Conservation (phyloP, 2,329 filamentous ascomycete genomes). For the Mollisiaceae sp. region DNA sequence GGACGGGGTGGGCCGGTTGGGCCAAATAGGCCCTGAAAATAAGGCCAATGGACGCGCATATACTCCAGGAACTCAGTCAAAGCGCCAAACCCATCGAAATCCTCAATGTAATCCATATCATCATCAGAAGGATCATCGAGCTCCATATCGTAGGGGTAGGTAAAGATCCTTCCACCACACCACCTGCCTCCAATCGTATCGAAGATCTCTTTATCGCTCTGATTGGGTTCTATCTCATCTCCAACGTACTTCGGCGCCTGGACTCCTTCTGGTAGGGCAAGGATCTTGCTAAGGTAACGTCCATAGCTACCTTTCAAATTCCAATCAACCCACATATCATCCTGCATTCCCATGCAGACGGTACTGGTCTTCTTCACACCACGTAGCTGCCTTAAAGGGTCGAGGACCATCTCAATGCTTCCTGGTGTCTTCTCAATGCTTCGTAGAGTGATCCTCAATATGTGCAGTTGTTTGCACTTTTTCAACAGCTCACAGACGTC, state of each 20-base stretch:
- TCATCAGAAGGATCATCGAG: neutral
- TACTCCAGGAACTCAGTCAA: slow-evolving; percentile 1
- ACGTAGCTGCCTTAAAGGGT: slow-evolving; percentile 5
- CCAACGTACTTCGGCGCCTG: slow-evolving; percentile 9
- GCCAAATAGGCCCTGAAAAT: neutral
- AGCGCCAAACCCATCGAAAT: neutral
- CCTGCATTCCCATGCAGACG: slow-evolving; percentile 8
- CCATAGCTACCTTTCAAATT: slow-evolving; percentile 14
- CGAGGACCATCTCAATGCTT: slow-evolving; percentile 6
- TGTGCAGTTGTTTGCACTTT: neutral
- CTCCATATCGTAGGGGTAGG: neutral
- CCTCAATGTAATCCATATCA: neutral
- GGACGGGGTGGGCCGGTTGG: neutral
- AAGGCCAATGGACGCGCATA: neutral
- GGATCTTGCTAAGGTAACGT: slow-evolving; percentile 12
- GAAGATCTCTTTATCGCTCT: slow-evolving; percentile 11
- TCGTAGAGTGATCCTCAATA: neutral
- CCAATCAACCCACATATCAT: slow-evolving; percentile 13
- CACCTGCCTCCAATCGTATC: slow-evolving; percentile 12
- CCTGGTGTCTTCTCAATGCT: slow-evolving; percentile 14
- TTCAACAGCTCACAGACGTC: slow-evolving; percentile 10
- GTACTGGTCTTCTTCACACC: slow-evolving; percentile 4
- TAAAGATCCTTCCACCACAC: slow-evolving; percentile 4
- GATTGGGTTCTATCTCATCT: slow-evolving; percentile 13
- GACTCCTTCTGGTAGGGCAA: slow-evolving; percentile 5